Evolutionary conservation across 371 early-diverging fungal species (phyloP).

Genomic region (Apophysomyces elegans): DNA sequence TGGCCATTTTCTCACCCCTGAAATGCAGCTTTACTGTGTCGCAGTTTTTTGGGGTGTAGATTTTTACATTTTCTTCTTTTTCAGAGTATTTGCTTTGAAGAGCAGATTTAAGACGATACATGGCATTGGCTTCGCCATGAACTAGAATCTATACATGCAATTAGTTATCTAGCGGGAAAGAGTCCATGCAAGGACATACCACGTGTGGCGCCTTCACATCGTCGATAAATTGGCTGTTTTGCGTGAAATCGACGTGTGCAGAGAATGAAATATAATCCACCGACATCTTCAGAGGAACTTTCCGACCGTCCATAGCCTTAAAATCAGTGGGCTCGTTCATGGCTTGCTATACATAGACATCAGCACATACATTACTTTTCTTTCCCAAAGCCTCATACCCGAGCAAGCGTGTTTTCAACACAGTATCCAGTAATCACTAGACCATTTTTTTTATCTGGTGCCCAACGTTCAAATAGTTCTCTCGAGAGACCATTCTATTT

Average conservation of each 20-base stretch:
- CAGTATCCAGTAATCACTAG: constrained; percentile 99
- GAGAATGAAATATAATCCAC: constrained; percentile 99
- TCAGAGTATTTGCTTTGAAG: constrained; percentile 87
- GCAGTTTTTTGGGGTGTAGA: constrained; percentile 95
- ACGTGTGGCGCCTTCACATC: constrained; percentile 95
- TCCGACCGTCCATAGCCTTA: constrained; percentile 84
- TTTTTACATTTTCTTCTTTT: constrained; percentile 80
- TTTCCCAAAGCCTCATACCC: constrained; percentile 58
- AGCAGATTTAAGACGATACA: constrained; percentile 96
- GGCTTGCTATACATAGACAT: constrained; percentile 60
- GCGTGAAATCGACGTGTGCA: constrained; percentile 99
- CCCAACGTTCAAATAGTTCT: constrained; percentile 99
- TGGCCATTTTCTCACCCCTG: constrained; percentile 94
- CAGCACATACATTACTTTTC: not conserved
- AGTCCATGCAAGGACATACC: constrained; percentile 50
- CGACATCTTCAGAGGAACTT: constrained; percentile 88
- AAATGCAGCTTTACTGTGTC: constrained; percentile 94
- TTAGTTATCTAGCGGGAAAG: not conserved
- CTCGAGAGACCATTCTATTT: constrained; percentile 92
- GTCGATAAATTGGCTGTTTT: constrained; percentile 99
- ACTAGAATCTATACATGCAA: constrained; percentile 82
- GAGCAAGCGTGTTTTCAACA: constrained; percentile 99
- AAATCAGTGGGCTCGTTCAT: constrained; percentile 97
- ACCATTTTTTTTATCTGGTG: constrained; percentile 94
- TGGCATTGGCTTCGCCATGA: constrained; percentile 99